Evolutionary conservation across 2,329 filamentous ascomycete species (phyloP), one percentile per base, ranked within the genome.

Genomic region (Paecilomyces sp.): DNA sequence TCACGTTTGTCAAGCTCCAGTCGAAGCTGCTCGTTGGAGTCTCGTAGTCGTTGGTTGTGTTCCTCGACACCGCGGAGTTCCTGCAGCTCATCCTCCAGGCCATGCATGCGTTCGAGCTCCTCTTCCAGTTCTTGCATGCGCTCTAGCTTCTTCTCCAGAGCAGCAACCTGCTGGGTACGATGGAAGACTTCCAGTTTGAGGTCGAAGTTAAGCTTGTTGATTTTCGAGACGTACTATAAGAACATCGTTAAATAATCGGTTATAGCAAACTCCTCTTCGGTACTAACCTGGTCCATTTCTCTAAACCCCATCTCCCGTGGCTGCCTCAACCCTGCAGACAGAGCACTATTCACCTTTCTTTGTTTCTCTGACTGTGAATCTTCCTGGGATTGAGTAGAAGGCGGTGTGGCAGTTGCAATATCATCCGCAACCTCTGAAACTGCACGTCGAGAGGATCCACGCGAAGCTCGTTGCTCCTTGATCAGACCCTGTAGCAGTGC

Each of bases 161-260:
- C 58, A 9, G 64, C 59, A 58, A 76, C 67, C 51, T 77, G 75
- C 59, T 77, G 72, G 1, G 69, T 65, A 28, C 75, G 72, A 57
- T 77, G 74, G 54, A 74, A 76, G 1, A 77, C 70, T 41, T 77
- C 74, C 13, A 78, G 68, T 64, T 78, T 77, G 60, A 78, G 59
- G 61, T 77, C 75, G 58, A 78, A 78, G 31, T 77, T 77, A 24
- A 75, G 67, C 60, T 77, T 77, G 56, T 73, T 77, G 56, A 77
- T 70, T 62, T 76, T 77, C 1, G 74, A 77, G 52, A 78, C 70
- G 61, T 78, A 77, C 75, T 77, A 59, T 8, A 22, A 34, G 13
- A 7, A 41, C 12, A 18, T 47, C 1, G 36, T 64, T 72, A 63
- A 22, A 57, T 36, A 24, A 9, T 51, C 34, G 25, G 28, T 8